Percentiles rank a stretch among this genome's conserved stretches.
These are phyloP conservation scores for Stephania japonica DNA, from an alignment of 164 flowering plant species.

Conservation along the genomic window DNA sequence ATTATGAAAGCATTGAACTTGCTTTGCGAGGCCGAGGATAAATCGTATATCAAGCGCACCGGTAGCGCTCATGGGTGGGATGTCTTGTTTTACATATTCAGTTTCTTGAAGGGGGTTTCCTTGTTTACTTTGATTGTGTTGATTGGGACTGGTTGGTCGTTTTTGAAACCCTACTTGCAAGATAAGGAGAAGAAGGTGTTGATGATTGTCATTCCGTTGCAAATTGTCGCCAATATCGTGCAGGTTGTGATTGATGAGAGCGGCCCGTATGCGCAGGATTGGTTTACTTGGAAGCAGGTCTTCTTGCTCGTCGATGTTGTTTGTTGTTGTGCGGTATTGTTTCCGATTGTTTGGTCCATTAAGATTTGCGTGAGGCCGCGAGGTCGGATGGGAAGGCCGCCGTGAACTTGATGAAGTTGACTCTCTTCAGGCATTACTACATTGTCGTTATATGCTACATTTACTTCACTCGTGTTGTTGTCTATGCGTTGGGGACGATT, in stretches of 20 bases:
- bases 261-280: constrained; percentile 68
- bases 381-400: constrained; percentile 92
- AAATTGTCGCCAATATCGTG: constrained; percentile 78
- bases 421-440: constrained; percentile 81
- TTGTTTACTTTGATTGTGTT: constrained; percentile 79
- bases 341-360: constrained; percentile 95
- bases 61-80: constrained; percentile 97
- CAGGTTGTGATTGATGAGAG: constrained; percentile 83
- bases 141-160: constrained; percentile 97
- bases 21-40: constrained; percentile 86
- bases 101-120: constrained; percentile 70
- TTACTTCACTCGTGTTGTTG: constrained; percentile 88
- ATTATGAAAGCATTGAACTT: constrained; percentile 64
- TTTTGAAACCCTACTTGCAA: constrained; percentile 81
- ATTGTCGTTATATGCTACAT: constrained; percentile 87
- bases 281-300: constrained; percentile 87
- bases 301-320: constrained; percentile 82
- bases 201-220: constrained; percentile 93
- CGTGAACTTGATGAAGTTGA: constrained; percentile 79
- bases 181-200: constrained; percentile 89
- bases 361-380: constrained; percentile 84
- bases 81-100: constrained; percentile 86
- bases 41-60: constrained; percentile 68
- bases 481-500: constrained; percentile 71
- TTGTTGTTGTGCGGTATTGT: constrained; percentile 88